These are phyloP conservation scores for Jacaranda copaia DNA, from an alignment of 257 asterid species.

Conservation along the genomic window DNA sequence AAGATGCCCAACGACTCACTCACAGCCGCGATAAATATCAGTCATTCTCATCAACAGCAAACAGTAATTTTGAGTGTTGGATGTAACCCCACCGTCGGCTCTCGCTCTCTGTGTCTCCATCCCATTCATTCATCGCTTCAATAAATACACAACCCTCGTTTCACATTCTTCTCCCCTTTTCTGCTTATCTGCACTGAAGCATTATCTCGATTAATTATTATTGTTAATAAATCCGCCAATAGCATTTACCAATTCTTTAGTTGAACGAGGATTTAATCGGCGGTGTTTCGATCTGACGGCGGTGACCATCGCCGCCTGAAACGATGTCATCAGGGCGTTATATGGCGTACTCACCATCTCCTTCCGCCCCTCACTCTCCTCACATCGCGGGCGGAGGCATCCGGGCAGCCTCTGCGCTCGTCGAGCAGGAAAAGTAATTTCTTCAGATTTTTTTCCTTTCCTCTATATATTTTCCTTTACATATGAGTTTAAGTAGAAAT, in stretches of 20 bases:
- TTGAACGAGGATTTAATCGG: slow-evolving; percentile 12
- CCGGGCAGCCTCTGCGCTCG: slow-evolving; percentile 45
- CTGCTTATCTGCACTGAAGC: slow-evolving; percentile 46
- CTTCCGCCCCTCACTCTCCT: slow-evolving; percentile 64
- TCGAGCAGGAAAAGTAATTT: slow-evolving; percentile 61
- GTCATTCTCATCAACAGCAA: not conserved
- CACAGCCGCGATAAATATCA: too few species aligned
- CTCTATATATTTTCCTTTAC: not conserved
- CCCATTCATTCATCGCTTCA: slow-evolving; percentile 4
- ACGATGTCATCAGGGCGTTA: slow-evolving; percentile 73
- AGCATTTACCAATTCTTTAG: not conserved
- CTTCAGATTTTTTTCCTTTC: not conserved
- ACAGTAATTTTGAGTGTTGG: not conserved
- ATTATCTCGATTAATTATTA: slow-evolving; percentile 10
- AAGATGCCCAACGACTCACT: too few species aligned
- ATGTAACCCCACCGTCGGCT: not conserved
- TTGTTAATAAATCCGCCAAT: not conserved
- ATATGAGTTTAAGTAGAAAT: not conserved
- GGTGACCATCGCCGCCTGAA: slow-evolving; percentile 43
- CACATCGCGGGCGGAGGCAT: slow-evolving; percentile 48
- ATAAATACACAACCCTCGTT: slow-evolving; percentile 31
- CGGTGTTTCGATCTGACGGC: slow-evolving; percentile 42
- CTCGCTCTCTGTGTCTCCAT: not conserved
- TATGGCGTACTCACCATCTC: slow-evolving; percentile 74
- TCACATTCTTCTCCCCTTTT: not conserved